Percentiles rank a stretch among this genome's conserved stretches.
Evolutionary conservation across 75 land plant genomes (phyloP).

Genomic region (Ceratopteris richardii): DNA sequence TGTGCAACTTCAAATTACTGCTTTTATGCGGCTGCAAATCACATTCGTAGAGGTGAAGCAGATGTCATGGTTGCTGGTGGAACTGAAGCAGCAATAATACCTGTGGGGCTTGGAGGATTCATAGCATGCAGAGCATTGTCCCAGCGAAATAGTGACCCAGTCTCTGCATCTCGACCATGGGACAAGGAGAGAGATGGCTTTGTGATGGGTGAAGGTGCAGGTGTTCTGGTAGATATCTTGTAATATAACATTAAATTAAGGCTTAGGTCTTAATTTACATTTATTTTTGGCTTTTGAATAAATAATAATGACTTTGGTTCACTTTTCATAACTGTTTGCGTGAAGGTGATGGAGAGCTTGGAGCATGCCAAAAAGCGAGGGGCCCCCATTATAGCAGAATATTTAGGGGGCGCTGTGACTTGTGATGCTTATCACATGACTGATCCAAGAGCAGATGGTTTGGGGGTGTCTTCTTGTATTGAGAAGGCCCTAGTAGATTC

Average conservation of each 20-base stretch:
- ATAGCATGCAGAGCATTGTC: conserved; percentile 75
- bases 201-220: conserved; percentile 88
- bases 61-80: conserved; percentile 84
- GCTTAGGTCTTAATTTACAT: no score
- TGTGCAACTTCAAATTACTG: conserved; percentile 83
- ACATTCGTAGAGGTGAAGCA: conserved; percentile 74
- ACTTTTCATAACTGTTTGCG: neutral
- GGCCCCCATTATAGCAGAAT: conserved; percentile 77
- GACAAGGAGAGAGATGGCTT: conserved; percentile 79
- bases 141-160: conserved; percentile 69
- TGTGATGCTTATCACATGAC: conserved; percentile 96
- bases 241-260: no score
- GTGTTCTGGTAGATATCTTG: conserved; percentile 53
- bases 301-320: no score
- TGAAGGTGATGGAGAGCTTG: conserved; percentile 79
- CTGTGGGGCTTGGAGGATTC: conserved; percentile 72
- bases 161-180: conserved; percentile 82
- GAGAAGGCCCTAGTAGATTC: conserved; percentile 66
- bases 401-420: conserved; percentile 77
- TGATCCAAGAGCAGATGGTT: conserved; percentile 83
- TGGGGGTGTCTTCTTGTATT: conserved; percentile 79
- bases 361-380: conserved; percentile 90
- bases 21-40: conserved; percentile 78
- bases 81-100: conserved; percentile 71
- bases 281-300: no score